Evolutionary conservation across 345 rosid species (phyloP).

Genomic region (Combretum micranthum): DNA sequence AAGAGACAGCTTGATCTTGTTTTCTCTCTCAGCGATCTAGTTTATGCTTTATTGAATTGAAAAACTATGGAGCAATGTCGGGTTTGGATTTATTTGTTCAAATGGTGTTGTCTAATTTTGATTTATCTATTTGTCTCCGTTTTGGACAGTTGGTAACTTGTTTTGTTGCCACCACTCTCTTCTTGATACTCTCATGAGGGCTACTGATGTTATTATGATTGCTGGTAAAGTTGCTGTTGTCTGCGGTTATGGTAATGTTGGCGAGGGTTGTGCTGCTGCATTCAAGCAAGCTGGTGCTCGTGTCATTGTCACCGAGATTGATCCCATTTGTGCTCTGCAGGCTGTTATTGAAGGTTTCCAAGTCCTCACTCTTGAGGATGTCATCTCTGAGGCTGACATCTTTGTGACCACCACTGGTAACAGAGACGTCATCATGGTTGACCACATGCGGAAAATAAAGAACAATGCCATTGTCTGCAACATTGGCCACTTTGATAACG

Average conservation of each 20-base stretch:
- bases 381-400: conserved; percentile 30
- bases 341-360: conserved; percentile 37
- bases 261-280: too few species aligned
- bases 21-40: too few species aligned
- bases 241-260: too few species aligned
- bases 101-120: background rate
- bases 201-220: conserved; percentile 32
- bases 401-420: conserved; percentile 42
- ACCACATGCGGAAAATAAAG: conserved; percentile 42
- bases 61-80: too few species aligned
- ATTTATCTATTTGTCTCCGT: background rate
- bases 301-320: conserved; percentile 37
- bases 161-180: conserved; percentile 45
- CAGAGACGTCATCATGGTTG: conserved; percentile 43
- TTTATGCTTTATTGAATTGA: too few species aligned
- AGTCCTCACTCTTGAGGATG: conserved; percentile 33
- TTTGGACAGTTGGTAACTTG: conserved; percentile 22
- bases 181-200: conserved; percentile 41
- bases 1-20: too few species aligned
- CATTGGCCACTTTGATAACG: conserved; percentile 14
- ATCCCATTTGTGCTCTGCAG: conserved; percentile 42
- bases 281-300: too few species aligned
- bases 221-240: too few species aligned
- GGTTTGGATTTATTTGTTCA: too few species aligned
- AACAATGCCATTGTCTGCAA: conserved; percentile 41